Conservation (phyloP, 2,329 filamentous ascomycete species). For the Stylonectria norvegica region DNA sequence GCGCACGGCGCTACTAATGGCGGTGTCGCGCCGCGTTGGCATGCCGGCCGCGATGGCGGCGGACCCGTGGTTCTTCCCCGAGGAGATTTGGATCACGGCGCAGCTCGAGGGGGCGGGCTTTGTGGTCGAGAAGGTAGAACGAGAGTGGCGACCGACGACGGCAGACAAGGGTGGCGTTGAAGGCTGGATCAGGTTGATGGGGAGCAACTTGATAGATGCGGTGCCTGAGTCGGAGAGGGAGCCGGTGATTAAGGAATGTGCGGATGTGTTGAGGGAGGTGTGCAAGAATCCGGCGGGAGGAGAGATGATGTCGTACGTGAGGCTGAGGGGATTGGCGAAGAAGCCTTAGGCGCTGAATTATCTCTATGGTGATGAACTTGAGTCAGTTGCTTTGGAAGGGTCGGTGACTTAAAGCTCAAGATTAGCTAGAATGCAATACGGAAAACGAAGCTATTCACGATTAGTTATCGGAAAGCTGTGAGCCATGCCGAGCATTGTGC, state of each 20-base stretch:
- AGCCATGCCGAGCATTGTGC: too few relatives aligned
- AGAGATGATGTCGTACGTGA: conserved; percentile 52
- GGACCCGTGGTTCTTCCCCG: conserved; percentile 71
- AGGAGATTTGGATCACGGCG: conserved; percentile 55
- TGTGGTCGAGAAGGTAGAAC: conserved; percentile 52
- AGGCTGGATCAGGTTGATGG: conserved; percentile 66
- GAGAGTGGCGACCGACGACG: conserved; percentile 62
- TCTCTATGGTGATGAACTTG: too few relatives aligned
- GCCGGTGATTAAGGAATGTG: conserved; percentile 50
- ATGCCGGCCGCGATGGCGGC: conserved; percentile 45
- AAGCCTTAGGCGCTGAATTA: conserved; percentile 26
- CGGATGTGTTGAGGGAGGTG: conserved; percentile 52
- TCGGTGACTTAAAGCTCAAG: too few relatives aligned
- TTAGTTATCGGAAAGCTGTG: too few relatives aligned
- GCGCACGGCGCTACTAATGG: conserved; percentile 53
- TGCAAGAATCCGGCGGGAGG: conserved; percentile 56
- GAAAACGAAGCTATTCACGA: too few relatives aligned
- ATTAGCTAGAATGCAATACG: too few relatives aligned
- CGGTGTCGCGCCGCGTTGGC: conserved; percentile 50
- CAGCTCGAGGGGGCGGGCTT: conserved; percentile 46
- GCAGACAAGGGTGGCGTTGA: conserved; percentile 57
- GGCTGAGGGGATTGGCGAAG: conserved; percentile 47
- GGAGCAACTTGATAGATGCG: conserved; percentile 53
- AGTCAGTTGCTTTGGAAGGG: too few relatives aligned
- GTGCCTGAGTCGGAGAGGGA: conserved; percentile 49